Percentiles rank a stretch among this genome's conserved stretches.
Evolutionary conservation across 192 early-diverging fungal genomes (phyloP).

Genomic region (Rhizophagus sp.): DNA sequence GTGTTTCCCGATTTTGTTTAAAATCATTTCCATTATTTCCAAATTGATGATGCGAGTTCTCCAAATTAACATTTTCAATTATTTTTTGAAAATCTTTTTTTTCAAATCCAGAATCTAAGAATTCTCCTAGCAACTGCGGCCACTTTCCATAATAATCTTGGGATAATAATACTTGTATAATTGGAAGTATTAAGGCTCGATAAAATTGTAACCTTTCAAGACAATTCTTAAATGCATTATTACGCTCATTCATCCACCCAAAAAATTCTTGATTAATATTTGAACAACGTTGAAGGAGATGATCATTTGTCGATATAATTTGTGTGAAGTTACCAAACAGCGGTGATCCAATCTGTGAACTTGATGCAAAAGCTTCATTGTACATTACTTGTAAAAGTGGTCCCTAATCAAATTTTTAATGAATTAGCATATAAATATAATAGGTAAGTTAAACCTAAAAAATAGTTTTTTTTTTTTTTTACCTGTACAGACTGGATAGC

Average conservation of each 20-base stretch:
- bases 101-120: conserved; percentile 4
- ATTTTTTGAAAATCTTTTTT: conserved; percentile 2
- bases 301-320: conserved; percentile 6
- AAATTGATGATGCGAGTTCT: neutral
- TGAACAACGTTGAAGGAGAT: neutral
- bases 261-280: conserved; percentile 21
- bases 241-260: conserved; percentile 22
- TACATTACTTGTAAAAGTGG: conserved; percentile 10
- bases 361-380: conserved; percentile 4
- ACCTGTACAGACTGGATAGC: conserved; percentile 22
- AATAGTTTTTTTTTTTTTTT: neutral
- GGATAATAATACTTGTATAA: neutral
- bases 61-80: neutral
- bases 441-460: neutral
- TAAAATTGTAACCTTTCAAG: conserved; percentile 21
- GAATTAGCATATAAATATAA: neutral
- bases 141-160: conserved; percentile 28
- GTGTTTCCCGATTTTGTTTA: neutral
- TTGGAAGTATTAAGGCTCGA: conserved; percentile 5
- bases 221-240: conserved; percentile 3
- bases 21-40: neutral
- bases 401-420: neutral
- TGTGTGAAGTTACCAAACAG: neutral
- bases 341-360: neutral
- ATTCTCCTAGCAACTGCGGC: neutral